Evolutionary conservation across 2,329 filamentous ascomycete species (phyloP).

Genomic region (Apiospora sp.): DNA sequence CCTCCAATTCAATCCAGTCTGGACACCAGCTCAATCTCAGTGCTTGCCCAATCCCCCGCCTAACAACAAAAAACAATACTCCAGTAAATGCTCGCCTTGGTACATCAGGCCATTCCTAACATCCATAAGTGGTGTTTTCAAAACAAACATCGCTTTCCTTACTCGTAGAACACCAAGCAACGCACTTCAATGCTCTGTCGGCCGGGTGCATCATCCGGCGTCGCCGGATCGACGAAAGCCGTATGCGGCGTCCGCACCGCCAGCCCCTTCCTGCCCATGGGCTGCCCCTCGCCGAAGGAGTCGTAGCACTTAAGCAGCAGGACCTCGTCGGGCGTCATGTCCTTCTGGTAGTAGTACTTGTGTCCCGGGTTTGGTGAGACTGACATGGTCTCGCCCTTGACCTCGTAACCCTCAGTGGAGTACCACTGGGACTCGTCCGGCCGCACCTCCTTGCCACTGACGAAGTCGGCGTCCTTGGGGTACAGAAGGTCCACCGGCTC

Average conservation of each 20-base stretch:
- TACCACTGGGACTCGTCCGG: conserved; percentile 29
- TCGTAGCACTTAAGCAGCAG: conserved; percentile 63
- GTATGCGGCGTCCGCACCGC: conserved; percentile 60
- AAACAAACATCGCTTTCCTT: not conserved
- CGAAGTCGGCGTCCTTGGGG: conserved; percentile 50
- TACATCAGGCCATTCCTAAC: not conserved
- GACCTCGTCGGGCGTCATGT: conserved; percentile 66
- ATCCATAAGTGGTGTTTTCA: not conserved
- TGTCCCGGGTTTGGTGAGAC: conserved; percentile 66
- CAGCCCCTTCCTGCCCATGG: conserved; percentile 48
- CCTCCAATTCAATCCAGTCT: not conserved
- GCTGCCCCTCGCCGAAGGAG: conserved; percentile 49
- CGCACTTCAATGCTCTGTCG: conserved; percentile 72
- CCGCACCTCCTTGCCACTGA: conserved; percentile 26
- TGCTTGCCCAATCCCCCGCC: not conserved
- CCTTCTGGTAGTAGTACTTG: conserved; percentile 71
- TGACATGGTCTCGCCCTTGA: conserved; percentile 66
- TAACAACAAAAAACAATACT: not conserved
- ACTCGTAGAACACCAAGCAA: conserved; percentile 65
- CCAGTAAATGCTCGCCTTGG: conserved; percentile 9
- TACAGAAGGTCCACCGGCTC: conserved; percentile 70
- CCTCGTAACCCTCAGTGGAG: conserved; percentile 68
- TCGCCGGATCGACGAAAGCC: conserved; percentile 63
- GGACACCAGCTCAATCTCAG: not conserved
- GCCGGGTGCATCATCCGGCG: conserved; percentile 52